Percentiles rank a stretch among this genome's conserved stretches.
Evolutionary conservation across 305 asterid genomes (phyloP).

Genomic region (Stenogyne calaminthoides): DNA sequence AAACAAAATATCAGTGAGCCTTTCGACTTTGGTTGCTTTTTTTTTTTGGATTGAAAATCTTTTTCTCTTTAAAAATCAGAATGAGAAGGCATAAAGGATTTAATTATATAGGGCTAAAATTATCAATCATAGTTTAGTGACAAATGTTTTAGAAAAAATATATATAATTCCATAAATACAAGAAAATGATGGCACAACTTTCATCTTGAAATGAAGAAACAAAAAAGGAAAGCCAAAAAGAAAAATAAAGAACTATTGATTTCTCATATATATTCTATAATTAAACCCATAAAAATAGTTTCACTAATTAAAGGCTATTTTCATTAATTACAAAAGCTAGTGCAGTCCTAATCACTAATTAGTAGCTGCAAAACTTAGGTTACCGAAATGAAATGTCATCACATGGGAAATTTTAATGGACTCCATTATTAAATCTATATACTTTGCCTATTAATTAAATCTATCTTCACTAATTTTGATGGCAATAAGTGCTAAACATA

Average conservation of each 20-base stretch:
- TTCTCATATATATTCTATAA: too few relatives aligned
- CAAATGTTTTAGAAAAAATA: too few relatives aligned
- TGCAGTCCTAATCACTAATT: constrained; percentile 32
- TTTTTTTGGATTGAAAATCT: too few relatives aligned
- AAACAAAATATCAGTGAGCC: background rate
- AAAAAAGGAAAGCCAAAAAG: too few relatives aligned
- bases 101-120: too few relatives aligned
- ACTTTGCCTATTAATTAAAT: constrained; percentile 9
- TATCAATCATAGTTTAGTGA: background rate
- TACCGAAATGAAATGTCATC: constrained; percentile 11
- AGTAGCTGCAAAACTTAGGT: constrained; percentile 40
- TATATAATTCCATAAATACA: background rate
- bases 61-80: too few relatives aligned
- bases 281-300: background rate
- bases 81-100: too few relatives aligned
- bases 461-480: constrained; percentile 20
- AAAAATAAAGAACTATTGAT: too few relatives aligned
- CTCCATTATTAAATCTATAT: constrained; percentile 24
- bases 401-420: constrained; percentile 26
- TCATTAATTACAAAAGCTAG: constrained; percentile 18
- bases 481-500: constrained; percentile 26
- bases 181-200: background rate
- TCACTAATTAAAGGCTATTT: constrained; percentile 2
- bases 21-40: background rate
- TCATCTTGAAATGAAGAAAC: background rate